These are phyloP conservation scores for Leptomonas seymouri DNA, from an alignment of 208 protist genomes.

Conservation along the genomic window DNA sequence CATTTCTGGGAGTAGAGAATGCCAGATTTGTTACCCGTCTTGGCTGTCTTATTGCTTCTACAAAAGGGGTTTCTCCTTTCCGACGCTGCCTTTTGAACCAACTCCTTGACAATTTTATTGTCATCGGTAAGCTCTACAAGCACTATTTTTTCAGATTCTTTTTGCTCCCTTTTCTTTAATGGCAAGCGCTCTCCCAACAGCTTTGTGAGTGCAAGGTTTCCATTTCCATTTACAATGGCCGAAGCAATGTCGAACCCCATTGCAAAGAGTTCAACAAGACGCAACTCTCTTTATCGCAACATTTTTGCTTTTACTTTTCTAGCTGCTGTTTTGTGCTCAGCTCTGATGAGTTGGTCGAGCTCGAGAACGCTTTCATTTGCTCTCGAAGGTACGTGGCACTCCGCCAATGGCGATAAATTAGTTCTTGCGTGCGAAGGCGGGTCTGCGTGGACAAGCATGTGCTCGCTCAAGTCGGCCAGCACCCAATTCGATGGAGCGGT, in stretches of 20 bases:
- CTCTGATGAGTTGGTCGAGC: constrained; percentile 46
- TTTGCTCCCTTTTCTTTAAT: too few relatives aligned
- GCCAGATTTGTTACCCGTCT: not conserved
- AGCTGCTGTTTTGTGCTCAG: constrained; percentile 32
- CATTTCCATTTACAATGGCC: not conserved
- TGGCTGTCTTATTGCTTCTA: too few relatives aligned
- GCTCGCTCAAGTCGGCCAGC: constrained; percentile 12
- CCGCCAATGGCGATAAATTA: constrained; percentile 16
- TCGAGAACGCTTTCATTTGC: constrained; percentile 34
- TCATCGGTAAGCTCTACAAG: too few relatives aligned
- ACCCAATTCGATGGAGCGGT: constrained; percentile 14
- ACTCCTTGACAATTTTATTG: too few relatives aligned
- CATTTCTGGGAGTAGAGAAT: not conserved
- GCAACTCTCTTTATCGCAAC: constrained; percentile 16
- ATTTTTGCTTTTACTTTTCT: constrained; percentile 18
- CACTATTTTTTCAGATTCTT: too few relatives aligned
- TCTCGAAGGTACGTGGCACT: constrained; percentile 34
- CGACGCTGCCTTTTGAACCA: too few relatives aligned
- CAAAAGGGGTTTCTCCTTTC: too few relatives aligned
- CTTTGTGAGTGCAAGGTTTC: not conserved
- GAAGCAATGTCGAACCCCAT: not conserved
- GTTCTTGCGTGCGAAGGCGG: constrained; percentile 11
- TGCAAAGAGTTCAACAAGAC: not conserved
- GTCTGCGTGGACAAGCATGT: constrained; percentile 19
- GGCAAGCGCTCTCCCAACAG: too few relatives aligned